Conservation (phyloP, 192 early-diverging fungal genomes). For the Dissophora globulifera region DNA sequence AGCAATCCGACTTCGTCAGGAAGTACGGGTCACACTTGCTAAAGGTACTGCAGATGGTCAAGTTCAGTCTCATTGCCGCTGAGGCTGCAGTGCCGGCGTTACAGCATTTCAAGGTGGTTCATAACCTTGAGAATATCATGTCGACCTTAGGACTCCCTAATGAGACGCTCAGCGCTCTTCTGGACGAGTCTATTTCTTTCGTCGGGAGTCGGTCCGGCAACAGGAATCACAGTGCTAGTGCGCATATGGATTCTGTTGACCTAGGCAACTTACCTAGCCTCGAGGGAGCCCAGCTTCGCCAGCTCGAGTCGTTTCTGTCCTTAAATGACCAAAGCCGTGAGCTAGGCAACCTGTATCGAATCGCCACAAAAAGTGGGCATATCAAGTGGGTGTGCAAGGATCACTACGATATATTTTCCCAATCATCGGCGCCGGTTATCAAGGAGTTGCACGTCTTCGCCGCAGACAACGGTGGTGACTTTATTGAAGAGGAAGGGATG, state of each 20-base stretch:
- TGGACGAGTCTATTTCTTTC: conserved; percentile 3
- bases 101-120: neutral
- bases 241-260: neutral
- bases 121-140: neutral
- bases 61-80: neutral
- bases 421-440: neutral
- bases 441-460: neutral
- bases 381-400: conserved; percentile 13
- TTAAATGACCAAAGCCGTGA: neutral
- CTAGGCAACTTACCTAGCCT: neutral
- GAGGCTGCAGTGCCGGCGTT: neutral
- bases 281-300: conserved; percentile 2
- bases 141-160: neutral
- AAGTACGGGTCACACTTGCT: conserved; percentile 1
- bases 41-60: conserved; percentile 1
- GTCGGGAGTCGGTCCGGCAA: neutral
- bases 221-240: no score
- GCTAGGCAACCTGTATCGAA: conserved; percentile 5
- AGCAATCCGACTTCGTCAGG: neutral
- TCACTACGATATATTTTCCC: neutral
- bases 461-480: neutral
- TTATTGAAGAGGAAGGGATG: neutral
- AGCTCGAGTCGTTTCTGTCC: neutral
- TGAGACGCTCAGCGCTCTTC: neutral
- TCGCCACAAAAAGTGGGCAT: neutral